Base-by-base conservation (phyloP, 140 eudicot species). In the Ambrosia hybrid region DNA sequence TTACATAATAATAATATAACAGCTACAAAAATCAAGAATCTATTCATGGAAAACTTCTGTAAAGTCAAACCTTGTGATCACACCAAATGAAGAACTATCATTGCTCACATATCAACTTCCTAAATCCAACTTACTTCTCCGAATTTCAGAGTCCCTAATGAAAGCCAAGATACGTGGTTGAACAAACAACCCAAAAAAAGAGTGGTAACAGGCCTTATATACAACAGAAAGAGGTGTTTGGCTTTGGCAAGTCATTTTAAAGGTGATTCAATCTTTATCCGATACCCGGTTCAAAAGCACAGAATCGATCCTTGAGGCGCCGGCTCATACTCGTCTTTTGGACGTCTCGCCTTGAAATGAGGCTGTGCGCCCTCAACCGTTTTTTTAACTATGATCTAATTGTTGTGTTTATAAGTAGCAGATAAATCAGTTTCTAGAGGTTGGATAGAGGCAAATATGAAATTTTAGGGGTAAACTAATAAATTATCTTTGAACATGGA, bases 141-240 rank as follows among this genome's bases (percentile, higher is more conserved):
- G 17, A 41, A n/a, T 43, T 71, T 17, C 8, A 16, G 9, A 38
- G 41, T 3, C 63, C 63, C 38, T 7, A 4, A 6, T 6, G 43
- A 38, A 38, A 38, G 43, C 17, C 5, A 73, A 73, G 13, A 61
- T 73, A 15, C 78, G 16, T 62, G 34, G 62, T 17, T 64, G 15
- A 63, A 73, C 3, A 65, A 74, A n/a, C n/a, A n/a, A n/a, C n/a
- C 45, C 38, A 16, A 9, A 43, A 55, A 62, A 65, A 14, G 4
- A 65, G 58, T 48, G 16, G 62, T 9, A 65, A 55, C 38, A 55
- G n/a, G 21, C n/a, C 51, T 34, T 46, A 34, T 30, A 73, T 30
- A n/a, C 53, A 73, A 73, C 53, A 12, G 34, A 6, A 38, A 38
- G 26, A 53, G 34, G 36, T 57, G 62, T 57, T 57, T 15, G 26